A percentile compares a stretch with the other conserved stretches of the same genome.
Conservation (phyloP, 2,329 filamentous ascomycete genomes). For the Aspergillus hiratsukae region DNA sequence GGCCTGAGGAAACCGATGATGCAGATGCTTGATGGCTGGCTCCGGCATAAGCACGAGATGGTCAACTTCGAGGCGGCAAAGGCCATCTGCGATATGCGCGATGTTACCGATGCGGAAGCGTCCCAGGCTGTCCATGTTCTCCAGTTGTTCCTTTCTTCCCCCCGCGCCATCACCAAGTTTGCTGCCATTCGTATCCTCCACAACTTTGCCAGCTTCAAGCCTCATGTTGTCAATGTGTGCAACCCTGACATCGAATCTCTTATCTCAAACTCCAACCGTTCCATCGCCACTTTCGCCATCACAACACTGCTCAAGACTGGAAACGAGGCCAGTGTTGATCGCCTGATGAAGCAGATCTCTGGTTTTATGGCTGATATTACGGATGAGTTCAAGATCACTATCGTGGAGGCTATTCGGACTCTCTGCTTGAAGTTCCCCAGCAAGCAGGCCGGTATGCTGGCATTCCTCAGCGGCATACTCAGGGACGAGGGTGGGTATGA, state of each 20-base stretch:
- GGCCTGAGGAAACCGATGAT: constrained; percentile 93
- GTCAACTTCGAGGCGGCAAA: constrained; percentile 99
- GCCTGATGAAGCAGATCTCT: constrained; percentile 97
- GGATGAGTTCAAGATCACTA: constrained; percentile 99
- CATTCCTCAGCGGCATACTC: constrained; percentile 94
- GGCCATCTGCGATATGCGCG: constrained; percentile 90
- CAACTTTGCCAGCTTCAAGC: constrained; percentile 95
- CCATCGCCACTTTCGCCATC: constrained; percentile 96
- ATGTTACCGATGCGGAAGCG: constrained; percentile 88
- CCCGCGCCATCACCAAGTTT: constrained; percentile 94
- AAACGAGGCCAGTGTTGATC: constrained; percentile 94
- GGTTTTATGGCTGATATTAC: constrained; percentile 99
- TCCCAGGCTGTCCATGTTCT: constrained; percentile 90
- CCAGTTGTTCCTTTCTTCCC: constrained; percentile 94
- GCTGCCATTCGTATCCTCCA: constrained; percentile 94
- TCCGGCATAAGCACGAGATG: constrained; percentile 98
- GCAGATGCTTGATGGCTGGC: constrained; percentile 90
- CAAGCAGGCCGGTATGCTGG: constrained; percentile 96
- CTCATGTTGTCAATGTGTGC: constrained; percentile 83
- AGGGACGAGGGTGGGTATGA: constrained; percentile 97
- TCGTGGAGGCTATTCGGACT: constrained; percentile 95
- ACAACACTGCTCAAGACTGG: constrained; percentile 97
- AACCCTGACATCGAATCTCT: constrained; percentile 96
- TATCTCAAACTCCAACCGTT: constrained; percentile 94
- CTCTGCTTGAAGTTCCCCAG: constrained; percentile 95